Evolutionary conservation across 495 filamentous ascomycete genomes (phyloP).

Genomic region (Chaetomium tenue): DNA sequence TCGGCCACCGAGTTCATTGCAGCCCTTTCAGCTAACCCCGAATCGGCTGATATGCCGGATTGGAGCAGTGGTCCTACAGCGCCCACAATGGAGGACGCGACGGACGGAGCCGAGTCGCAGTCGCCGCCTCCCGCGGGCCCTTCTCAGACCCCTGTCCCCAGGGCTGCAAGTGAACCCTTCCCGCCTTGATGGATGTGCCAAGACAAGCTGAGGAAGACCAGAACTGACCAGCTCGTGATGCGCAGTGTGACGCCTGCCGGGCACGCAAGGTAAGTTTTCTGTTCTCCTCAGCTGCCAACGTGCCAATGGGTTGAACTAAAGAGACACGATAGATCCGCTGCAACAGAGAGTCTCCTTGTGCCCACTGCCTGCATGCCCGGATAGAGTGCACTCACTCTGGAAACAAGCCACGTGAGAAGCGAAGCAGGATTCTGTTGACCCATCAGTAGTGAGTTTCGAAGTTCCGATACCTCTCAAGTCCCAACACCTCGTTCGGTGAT

Average conservation of each 20-base stretch:
- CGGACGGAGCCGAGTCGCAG: neutral
- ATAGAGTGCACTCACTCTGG: conserved; percentile 27
- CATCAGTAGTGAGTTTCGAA: conserved; percentile 25
- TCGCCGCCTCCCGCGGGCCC: neutral
- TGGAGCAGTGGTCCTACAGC: neutral
- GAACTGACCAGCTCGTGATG: neutral
- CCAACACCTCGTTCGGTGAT: too few relatives aligned
- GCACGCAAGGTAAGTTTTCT: conserved; percentile 21
- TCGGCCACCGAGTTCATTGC: neutral
- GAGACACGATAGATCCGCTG: conserved; percentile 55
- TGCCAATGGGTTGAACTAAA: neutral
- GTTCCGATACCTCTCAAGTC: too few relatives aligned
- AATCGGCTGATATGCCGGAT: neutral
- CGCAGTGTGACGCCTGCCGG: conserved; percentile 28
- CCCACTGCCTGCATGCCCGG: conserved; percentile 29
- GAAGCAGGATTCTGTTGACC: conserved; percentile 27
- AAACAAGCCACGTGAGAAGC: conserved; percentile 21
- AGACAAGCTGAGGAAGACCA: neutral
- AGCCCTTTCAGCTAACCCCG: neutral
- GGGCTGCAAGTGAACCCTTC: conserved; percentile 21
- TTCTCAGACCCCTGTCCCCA: conserved; percentile 11
- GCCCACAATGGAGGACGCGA: conserved; percentile 5
- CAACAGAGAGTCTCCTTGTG: conserved; percentile 28
- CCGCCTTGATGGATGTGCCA: neutral
- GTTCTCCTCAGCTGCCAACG: neutral